Percentiles rank a stretch among this genome's conserved stretches.
Conservation (phyloP, 208 protist genomes). For the Leishmania mexicana region DNA sequence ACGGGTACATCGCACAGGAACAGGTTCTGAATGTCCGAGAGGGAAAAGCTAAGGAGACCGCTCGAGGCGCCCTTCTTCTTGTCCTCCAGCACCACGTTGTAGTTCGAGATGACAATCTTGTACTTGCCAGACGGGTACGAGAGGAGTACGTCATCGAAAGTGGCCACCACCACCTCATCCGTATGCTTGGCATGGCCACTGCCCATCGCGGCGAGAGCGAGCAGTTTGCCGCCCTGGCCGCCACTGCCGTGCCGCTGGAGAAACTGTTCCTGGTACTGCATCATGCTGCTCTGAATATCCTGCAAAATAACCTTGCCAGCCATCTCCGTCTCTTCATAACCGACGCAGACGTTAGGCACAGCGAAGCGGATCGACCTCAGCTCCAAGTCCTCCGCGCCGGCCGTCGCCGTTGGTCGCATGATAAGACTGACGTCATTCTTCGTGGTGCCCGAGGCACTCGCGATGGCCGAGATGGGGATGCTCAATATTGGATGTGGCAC, state of each 20-base stretch:
- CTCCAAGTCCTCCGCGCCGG: constrained; percentile 39
- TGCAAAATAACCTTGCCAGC: constrained; percentile 71
- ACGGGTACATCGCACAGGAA: constrained; percentile 84
- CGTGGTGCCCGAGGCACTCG: constrained; percentile 68
- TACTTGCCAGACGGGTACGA: constrained; percentile 84
- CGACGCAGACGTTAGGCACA: constrained; percentile 82
- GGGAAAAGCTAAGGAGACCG: constrained; percentile 54
- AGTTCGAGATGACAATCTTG: constrained; percentile 85
- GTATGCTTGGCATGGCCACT: constrained; percentile 36
- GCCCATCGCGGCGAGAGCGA: constrained; percentile 61
- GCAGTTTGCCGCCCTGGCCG: constrained; percentile 40
- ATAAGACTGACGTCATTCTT: constrained; percentile 82
- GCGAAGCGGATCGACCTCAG: constrained; percentile 81
- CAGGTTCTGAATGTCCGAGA: constrained; percentile 70
- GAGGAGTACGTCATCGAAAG: constrained; percentile 80
- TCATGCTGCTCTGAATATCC: constrained; percentile 59
- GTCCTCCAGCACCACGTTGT: constrained; percentile 77
- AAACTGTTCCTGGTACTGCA: constrained; percentile 59
- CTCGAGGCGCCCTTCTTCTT: constrained; percentile 58
- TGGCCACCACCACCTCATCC: constrained; percentile 71
- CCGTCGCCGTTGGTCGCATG: constrained; percentile 39
- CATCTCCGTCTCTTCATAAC: constrained; percentile 86
- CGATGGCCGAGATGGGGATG: constrained; percentile 72
- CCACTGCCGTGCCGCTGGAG: constrained; percentile 43
- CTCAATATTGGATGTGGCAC: constrained; percentile 61